Evolutionary conservation across 129 eudicot genomes (phyloP).

Genomic region (Deinandra increscens): DNA sequence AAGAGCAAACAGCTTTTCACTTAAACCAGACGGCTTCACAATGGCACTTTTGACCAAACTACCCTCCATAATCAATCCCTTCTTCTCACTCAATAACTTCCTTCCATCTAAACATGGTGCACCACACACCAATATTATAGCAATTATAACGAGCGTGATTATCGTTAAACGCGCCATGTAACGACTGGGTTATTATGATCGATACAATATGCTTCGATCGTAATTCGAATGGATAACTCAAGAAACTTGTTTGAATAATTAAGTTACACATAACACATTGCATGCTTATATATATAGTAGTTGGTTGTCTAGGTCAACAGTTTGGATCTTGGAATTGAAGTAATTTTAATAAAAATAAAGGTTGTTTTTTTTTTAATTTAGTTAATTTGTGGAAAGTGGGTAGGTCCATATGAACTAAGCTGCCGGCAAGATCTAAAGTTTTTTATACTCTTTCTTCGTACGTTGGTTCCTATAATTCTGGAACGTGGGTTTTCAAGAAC

Average conservation of each 20-base stretch:
- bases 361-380: not conserved
- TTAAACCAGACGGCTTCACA: conserved; percentile 6
- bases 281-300: conserved; percentile 29
- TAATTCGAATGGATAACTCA: not conserved
- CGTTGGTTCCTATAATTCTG: conserved; percentile 16
- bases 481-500: conserved; percentile 12
- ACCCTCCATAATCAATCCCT: conserved; percentile 10
- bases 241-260: conserved; percentile 20
- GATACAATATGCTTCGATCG: not conserved
- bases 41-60: conserved; percentile 10
- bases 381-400: conserved; percentile 28
- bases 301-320: not conserved
- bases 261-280: conserved; percentile 4
- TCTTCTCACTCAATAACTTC: conserved; percentile 30
- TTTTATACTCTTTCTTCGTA: conserved; percentile 5
- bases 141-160: conserved; percentile 19
- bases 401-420: conserved; percentile 50
- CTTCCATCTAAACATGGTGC: conserved; percentile 45
- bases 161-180: conserved; percentile 44
- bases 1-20: conserved; percentile 32
- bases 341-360: not conserved
- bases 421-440: conserved; percentile 37
- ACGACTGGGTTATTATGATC: conserved; percentile 5
- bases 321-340: conserved; percentile 16
- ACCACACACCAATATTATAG: conserved; percentile 27